Evolutionary conservation across 129 eudicot genomes (phyloP).

Genomic region (Oenanthe sinensis): DNA sequence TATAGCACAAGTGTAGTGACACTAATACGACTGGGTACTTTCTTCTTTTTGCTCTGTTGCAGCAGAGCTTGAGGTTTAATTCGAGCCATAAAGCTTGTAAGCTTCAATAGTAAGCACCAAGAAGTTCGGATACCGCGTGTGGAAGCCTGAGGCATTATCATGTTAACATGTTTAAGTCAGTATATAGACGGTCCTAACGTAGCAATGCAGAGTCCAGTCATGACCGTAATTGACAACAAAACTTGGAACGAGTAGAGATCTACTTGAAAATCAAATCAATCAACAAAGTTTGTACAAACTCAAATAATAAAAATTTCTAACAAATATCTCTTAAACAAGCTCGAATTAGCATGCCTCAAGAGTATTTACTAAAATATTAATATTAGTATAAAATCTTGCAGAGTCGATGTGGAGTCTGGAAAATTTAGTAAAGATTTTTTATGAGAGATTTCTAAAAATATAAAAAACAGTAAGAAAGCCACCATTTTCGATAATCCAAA

Average conservation of each 20-base stretch:
- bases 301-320: neutral
- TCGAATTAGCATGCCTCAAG: neutral
- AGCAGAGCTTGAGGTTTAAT: slow-evolving; percentile 95
- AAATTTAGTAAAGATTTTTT: no score
- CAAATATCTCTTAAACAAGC: neutral
- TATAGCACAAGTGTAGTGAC: slow-evolving; percentile 49
- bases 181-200: neutral
- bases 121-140: neutral
- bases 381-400: no score
- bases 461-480: no score
- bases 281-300: neutral
- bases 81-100: slow-evolving; percentile 48
- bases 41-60: slow-evolving; percentile 98
- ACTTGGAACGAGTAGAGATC: neutral
- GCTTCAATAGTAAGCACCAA: neutral
- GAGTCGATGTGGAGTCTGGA: no score
- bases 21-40: slow-evolving; percentile 73
- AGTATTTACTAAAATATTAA: neutral
- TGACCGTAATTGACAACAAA: neutral
- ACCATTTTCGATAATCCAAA: no score
- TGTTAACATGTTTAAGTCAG: neutral
- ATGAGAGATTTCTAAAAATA: no score
- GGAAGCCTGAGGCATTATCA: neutral
- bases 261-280: neutral
- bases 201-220: neutral